phyloP scores from a whole-genome alignment of 805 yeast genomes.

The Yamadazyma laniorum region DNA sequence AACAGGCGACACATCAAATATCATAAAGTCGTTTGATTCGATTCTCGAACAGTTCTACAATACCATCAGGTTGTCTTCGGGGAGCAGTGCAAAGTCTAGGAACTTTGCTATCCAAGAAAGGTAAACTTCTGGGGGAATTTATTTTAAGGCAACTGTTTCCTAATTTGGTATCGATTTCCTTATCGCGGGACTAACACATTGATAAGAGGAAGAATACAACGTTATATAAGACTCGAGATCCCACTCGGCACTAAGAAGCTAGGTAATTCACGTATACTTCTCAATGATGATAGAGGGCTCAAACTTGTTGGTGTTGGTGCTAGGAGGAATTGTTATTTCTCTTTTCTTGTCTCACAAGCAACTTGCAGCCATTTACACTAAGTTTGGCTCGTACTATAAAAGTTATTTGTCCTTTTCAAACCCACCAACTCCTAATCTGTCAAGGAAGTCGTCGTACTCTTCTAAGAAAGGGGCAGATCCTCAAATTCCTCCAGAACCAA shows the following conservation, averaged over 20 bases:
- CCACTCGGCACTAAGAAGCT: too few species aligned
- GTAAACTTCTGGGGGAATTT: too few species aligned
- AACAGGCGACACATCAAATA: too few species aligned
- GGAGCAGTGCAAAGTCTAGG: too few species aligned
- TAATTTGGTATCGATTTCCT: conserved; percentile 10
- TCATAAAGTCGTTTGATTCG: too few species aligned
- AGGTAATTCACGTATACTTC: too few species aligned
- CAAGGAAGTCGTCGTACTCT: conserved; percentile 15
- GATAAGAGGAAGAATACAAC: too few species aligned
- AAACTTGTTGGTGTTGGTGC: background rate
- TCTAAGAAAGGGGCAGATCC: conserved; percentile 7
- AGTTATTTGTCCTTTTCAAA: conserved; percentile 10
- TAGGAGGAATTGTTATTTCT: conserved; percentile 14
- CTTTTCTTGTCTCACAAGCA: conserved; percentile 18
- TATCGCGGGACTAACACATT: conserved; percentile 3
- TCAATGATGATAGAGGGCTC: conserved; percentile 2
- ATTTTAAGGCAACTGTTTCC: conserved; percentile 3
- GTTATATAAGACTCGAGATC: too few species aligned
- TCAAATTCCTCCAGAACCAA: conserved; percentile 19
- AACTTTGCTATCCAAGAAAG: too few species aligned
- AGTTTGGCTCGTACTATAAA: conserved; percentile 7
- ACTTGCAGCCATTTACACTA: conserved; percentile 1
- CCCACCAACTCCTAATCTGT: conserved; percentile 11
- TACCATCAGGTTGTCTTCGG: too few species aligned
- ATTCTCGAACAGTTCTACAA: too few species aligned